Percentiles rank a stretch among this genome's conserved stretches.
Conservation (phyloP, 352 stramenopile species). For the Globisporangium perplexum region DNA sequence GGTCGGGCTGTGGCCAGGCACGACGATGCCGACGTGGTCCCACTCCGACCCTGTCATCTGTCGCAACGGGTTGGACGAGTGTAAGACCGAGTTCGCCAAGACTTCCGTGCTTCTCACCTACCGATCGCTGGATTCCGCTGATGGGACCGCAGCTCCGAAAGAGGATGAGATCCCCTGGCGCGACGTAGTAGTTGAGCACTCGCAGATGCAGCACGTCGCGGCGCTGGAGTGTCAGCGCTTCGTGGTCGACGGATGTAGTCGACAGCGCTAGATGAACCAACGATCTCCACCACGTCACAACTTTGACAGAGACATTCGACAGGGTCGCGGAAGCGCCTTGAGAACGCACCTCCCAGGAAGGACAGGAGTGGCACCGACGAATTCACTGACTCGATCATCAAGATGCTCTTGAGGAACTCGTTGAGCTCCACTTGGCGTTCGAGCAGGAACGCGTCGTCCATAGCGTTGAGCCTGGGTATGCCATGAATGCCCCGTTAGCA, state of each 20-base stretch:
- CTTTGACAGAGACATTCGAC: not conserved
- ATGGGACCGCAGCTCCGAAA: constrained; percentile 46
- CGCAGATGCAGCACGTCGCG: constrained; percentile 55
- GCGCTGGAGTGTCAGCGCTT: constrained; percentile 19
- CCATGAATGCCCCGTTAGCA: not conserved
- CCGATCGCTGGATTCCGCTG: constrained; percentile 43
- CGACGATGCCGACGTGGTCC: constrained; percentile 57
- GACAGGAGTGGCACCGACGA: constrained; percentile 38
- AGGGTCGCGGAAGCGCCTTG: too few species aligned
- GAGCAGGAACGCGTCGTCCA: constrained; percentile 36
- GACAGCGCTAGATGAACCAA: constrained; percentile 18
- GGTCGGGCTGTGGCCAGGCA: constrained; percentile 16
- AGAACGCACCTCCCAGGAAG: constrained; percentile 45
- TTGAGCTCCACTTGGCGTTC: constrained; percentile 29
- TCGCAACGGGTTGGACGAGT: not conserved
- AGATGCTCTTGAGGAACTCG: constrained; percentile 37
- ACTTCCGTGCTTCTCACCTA: not conserved
- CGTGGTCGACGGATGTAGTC: constrained; percentile 24
- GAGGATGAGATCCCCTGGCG: constrained; percentile 45
- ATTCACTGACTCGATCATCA: constrained; percentile 33
- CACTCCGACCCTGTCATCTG: constrained; percentile 58
- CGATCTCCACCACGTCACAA: not conserved
- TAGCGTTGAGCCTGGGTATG: constrained; percentile 19
- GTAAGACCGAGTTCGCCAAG: not conserved
- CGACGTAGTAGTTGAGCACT: constrained; percentile 47